These are phyloP conservation scores for Apiospora arundinis DNA, from an alignment of 2,329 filamentous ascomycete species.

Conservation along the genomic window DNA sequence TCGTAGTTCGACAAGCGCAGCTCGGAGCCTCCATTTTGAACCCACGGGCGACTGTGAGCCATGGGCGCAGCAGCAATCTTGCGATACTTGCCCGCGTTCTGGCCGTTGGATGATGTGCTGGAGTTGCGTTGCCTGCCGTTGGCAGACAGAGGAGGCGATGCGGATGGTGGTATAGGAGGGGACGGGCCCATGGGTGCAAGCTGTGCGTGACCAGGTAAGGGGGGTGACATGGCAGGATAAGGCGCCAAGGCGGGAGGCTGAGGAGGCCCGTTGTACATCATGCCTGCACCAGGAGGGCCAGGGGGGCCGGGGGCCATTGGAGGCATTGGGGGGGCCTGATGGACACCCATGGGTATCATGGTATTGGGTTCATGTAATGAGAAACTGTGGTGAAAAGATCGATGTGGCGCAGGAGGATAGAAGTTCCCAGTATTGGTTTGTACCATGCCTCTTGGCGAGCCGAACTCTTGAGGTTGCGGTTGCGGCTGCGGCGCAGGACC, in stretches of 20 bases:
- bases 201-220: constrained; percentile 33
- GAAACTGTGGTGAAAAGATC: constrained; percentile 45
- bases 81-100: constrained; percentile 52
- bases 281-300: constrained; percentile 27
- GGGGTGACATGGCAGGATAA: constrained; percentile 36
- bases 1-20: constrained; percentile 65
- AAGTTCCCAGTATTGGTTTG: constrained; percentile 43
- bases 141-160: constrained; percentile 22
- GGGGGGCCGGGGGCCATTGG: constrained; percentile 17
- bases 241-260: constrained; percentile 28
- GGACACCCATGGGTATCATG: constrained; percentile 35
- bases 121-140: constrained; percentile 41
- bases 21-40: constrained; percentile 53
- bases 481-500: constrained; percentile 25
- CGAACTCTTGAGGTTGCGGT: constrained; percentile 36
- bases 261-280: constrained; percentile 31
- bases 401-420: constrained; percentile 42
- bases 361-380: constrained; percentile 39
- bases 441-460: constrained; percentile 36
- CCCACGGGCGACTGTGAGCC: constrained; percentile 56
- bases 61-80: constrained; percentile 65
- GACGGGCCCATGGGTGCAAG: constrained; percentile 34
- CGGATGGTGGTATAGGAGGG: constrained; percentile 10
- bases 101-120: constrained; percentile 37
- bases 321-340: constrained; percentile 30